Evolutionary conservation across 176 grass and related monocot species (phyloP).

Genomic region (Secale cereale): DNA sequence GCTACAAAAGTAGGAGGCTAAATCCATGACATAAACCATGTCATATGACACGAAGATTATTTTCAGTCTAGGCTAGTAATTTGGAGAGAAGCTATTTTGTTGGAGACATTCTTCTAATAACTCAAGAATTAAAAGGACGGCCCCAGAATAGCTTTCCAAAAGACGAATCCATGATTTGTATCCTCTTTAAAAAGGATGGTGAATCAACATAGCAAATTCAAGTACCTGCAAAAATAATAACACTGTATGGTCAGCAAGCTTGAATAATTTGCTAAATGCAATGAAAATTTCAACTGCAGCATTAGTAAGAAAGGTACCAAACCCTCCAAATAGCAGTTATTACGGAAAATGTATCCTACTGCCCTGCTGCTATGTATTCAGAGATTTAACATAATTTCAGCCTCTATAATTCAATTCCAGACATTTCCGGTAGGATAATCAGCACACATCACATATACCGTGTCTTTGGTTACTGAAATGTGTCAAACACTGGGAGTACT

Average conservation of each 20-base stretch:
- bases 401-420: background rate
- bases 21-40: slow-evolving; percentile 27
- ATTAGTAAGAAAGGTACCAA: background rate
- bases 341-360: background rate
- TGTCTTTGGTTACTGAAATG: background rate
- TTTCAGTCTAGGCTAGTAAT: slow-evolving; percentile 29
- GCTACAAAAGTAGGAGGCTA: background rate
- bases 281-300: background rate
- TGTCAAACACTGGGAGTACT: background rate
- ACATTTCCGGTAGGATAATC: background rate
- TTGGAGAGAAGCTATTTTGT: slow-evolving; percentile 19
- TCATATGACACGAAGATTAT: slow-evolving; percentile 30
- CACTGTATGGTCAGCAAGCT: background rate
- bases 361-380: background rate
- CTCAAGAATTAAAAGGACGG: slow-evolving; percentile 4
- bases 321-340: background rate
- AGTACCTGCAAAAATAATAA: slow-evolving; percentile 39
- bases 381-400: background rate
- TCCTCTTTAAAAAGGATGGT: slow-evolving; percentile 50
- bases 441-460: background rate
- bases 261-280: background rate
- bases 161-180: slow-evolving; percentile 15
- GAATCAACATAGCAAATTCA: slow-evolving; percentile 41
- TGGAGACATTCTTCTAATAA: slow-evolving; percentile 30
- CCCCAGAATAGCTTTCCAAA: slow-evolving; percentile 41